phyloP scores from a whole-genome alignment of 106 monocot genomes.

The Phalaenopsis equestris region DNA sequence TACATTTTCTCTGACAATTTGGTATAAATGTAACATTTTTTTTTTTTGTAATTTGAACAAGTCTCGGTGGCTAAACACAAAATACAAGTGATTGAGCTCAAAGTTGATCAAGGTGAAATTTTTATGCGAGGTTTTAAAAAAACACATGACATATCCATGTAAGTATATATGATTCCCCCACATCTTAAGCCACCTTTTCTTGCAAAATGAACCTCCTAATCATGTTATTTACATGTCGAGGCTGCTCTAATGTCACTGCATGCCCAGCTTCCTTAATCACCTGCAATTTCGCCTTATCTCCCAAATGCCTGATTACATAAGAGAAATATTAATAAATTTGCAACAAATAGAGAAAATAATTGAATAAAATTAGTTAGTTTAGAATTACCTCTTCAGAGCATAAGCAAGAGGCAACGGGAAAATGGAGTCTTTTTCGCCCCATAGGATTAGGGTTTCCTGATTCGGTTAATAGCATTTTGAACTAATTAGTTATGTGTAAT shows the following conservation, averaged over 20 bases:
- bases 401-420: conserved; percentile 58
- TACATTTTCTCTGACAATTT: too few relatives aligned
- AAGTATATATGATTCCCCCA: neutral
- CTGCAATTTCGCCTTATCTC: conserved; percentile 48
- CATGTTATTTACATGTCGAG: conserved; percentile 29
- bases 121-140: too few relatives aligned
- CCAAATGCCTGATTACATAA: conserved; percentile 49
- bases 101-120: too few relatives aligned
- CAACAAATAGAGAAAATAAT: too few relatives aligned
- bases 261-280: conserved; percentile 70
- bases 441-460: conserved; percentile 66
- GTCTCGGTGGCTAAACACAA: too few relatives aligned
- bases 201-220: conserved; percentile 43
- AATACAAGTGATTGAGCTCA: too few relatives aligned
- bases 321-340: neutral
- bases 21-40: too few relatives aligned
- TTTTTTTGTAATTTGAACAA: too few relatives aligned
- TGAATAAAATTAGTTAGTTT: too few relatives aligned
- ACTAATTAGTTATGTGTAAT: too few relatives aligned
- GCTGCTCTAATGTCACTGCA: conserved; percentile 61
- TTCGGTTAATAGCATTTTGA: neutral
- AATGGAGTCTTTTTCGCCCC: conserved; percentile 66
- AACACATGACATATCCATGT: too few relatives aligned
- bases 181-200: neutral
- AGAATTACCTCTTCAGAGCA: conserved; percentile 21